phyloP scores from a whole-genome alignment of 257 asterid species.

The Voacanga thouarsii region DNA sequence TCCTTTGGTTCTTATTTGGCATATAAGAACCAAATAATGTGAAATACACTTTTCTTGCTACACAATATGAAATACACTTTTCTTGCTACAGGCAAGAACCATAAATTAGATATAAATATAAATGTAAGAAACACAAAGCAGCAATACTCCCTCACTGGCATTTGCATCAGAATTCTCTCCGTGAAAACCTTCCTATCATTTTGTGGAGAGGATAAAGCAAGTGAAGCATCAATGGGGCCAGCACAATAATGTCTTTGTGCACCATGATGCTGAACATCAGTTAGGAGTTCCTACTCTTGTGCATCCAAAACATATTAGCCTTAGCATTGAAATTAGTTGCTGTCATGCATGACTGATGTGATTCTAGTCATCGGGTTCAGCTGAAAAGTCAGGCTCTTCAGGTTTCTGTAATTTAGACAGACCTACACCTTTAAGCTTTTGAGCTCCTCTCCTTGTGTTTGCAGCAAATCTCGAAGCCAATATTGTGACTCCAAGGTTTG shows the following conservation, averaged over 20 bases:
- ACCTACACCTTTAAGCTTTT: slow-evolving; percentile 64
- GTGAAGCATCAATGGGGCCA: background rate
- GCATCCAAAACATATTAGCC: slow-evolving; percentile 5
- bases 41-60: slow-evolving; percentile 10
- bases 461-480: slow-evolving; percentile 89
- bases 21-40: slow-evolving; percentile 4
- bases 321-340: background rate
- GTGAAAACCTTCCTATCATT: background rate
- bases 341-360: background rate
- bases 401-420: slow-evolving; percentile 76
- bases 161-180: background rate
- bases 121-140: background rate
- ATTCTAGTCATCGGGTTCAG: slow-evolving; percentile 63
- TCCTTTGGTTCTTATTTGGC: background rate
- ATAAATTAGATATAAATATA: background rate
- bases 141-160: background rate
- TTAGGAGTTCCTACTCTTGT: background rate
- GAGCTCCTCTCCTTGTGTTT: slow-evolving; percentile 82
- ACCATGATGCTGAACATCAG: background rate
- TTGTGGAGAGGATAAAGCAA: background rate
- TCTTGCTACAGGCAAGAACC: background rate
- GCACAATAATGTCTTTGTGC: background rate
- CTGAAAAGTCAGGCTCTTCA: slow-evolving; percentile 84
- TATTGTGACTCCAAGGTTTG: slow-evolving; percentile 68
- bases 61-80: slow-evolving; percentile 1